Base-by-base conservation (phyloP, 192 early-diverging fungal species). In the Dissophora globulifera region DNA sequence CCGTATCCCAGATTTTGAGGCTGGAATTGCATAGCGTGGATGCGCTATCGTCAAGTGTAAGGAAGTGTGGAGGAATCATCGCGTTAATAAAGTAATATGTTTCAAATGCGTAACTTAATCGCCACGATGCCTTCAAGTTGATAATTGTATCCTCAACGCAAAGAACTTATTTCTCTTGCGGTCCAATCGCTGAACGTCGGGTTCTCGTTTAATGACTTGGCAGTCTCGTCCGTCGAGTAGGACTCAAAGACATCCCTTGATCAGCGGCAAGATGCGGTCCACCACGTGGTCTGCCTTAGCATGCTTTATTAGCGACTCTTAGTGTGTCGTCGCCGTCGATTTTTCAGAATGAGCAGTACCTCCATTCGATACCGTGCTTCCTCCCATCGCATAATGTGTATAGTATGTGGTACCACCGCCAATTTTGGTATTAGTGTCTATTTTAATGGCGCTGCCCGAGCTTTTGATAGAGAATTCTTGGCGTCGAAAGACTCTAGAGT, bases 111-210 rank as follows among this genome's bases (percentile, higher is more conserved):
- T n/a, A n/a, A n/a, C n/a, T 26, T 2, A 12, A 60, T n/a, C 45
- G 10, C 20, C 23, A 8, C 3, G 41, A 32, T 62, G 75, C 79
- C 70, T 63, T 83, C 26, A 85, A 78, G 59, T 89, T 89, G 19
- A 89, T 81, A 30, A 83, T 69, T 50, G 87, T 87, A 40, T 87
- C 87, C 41, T 88, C 80, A 40, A 71, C 63, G 48, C 51, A 67
- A 1, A 70, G 56, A 1, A 79, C 31, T 15, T 62, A 69, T 58
- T 60, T 66, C 56, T 29, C 78, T 45, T 10, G 53, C 64, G 13
- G 58, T 58, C 17, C 40, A 23, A 42, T 58, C 65, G 35, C 60
- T 66, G 29, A 64, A 63, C 0, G 56, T 65, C 42, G 64, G 66
- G 29, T 64, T 65, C 16, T 53, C 33, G 20, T 49, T 42, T 0